Percentiles rank a stretch among this genome's conserved stretches.
Evolutionary conservation across 352 stramenopile genomes (phyloP).

Genomic region (Phytophthora colocasiae): DNA sequence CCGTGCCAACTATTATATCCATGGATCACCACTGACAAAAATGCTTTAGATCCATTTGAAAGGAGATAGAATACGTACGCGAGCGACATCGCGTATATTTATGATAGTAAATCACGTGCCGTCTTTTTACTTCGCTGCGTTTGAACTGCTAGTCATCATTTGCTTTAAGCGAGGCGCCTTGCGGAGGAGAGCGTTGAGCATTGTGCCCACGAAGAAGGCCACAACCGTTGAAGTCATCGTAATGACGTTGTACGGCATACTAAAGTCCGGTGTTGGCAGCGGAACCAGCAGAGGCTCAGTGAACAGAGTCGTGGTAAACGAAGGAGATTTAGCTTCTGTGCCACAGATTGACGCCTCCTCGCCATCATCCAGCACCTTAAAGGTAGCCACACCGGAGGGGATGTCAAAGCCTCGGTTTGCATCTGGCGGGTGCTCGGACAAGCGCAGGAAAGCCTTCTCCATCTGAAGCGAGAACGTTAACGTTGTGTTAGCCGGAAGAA

Average conservation of each 20-base stretch:
- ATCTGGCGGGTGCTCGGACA: constrained; percentile 86
- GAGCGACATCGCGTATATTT: constrained; percentile 39
- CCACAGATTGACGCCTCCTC: constrained; percentile 12
- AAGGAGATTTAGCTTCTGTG: constrained; percentile 5
- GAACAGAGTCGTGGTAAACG: constrained; percentile 59
- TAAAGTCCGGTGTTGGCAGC: constrained; percentile 89
- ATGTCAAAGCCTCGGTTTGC: constrained; percentile 90
- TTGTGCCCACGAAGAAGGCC: constrained; percentile 85
- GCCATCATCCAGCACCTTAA: constrained; percentile 23
- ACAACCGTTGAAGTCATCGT: constrained; percentile 91
- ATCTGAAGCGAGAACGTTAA: constrained; percentile 80
- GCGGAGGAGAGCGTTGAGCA: constrained; percentile 83
- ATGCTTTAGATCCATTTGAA: constrained; percentile 14
- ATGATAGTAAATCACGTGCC: constrained; percentile 21
- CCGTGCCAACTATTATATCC: constrained; percentile 1
- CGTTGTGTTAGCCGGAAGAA: constrained; percentile 59
- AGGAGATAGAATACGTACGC: constrained; percentile 33
- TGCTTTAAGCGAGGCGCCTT: constrained; percentile 75
- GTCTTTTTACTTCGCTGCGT: constrained; percentile 28
- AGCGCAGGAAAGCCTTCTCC: constrained; percentile 82
- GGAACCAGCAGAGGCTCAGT: constrained; percentile 84
- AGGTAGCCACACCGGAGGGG: constrained; percentile 62
- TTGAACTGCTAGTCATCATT: constrained; percentile 50
- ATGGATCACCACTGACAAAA: constrained; percentile 1
- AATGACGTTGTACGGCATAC: constrained; percentile 93